Percentiles rank a stretch among this genome's conserved stretches.
Evolutionary conservation across 176 grass and related monocot genomes (phyloP).

Genomic region (Ensete glaucum): DNA sequence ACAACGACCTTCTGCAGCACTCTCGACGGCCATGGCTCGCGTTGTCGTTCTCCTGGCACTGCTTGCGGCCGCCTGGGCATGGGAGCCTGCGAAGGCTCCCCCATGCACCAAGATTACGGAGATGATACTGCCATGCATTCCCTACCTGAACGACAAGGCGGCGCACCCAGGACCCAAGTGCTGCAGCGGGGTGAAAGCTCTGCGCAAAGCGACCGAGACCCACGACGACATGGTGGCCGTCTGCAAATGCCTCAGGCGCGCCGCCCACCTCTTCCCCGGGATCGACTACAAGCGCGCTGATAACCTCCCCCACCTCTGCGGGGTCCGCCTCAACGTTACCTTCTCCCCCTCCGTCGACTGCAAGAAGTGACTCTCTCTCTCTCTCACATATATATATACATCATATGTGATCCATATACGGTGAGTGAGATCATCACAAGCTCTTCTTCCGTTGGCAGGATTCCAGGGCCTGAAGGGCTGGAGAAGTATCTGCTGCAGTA

Average conservation of each 20-base stretch:
- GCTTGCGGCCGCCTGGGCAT: no score
- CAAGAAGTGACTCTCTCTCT: neutral
- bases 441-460: no score
- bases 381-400: no score
- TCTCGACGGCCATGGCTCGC: no score
- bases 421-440: no score
- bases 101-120: constrained; percentile 33
- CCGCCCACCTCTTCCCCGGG: neutral
- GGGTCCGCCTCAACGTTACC: constrained; percentile 32
- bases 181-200: constrained; percentile 41
- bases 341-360: constrained; percentile 44
- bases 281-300: constrained; percentile 1
- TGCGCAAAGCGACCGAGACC: constrained; percentile 30
- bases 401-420: no score
- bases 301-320: constrained; percentile 23
- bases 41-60: no score
- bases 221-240: constrained; percentile 27
- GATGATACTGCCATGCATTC: constrained; percentile 40
- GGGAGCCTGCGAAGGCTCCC: neutral
- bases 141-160: constrained; percentile 34
- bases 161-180: constrained; percentile 39
- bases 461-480: no score
- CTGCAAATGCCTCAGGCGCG: constrained; percentile 38
- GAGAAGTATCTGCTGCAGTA: no score
- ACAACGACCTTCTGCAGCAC: no score